Conservation (phyloP, 2,329 filamentous ascomycete genomes). For the Akanthomyces lecanii region DNA sequence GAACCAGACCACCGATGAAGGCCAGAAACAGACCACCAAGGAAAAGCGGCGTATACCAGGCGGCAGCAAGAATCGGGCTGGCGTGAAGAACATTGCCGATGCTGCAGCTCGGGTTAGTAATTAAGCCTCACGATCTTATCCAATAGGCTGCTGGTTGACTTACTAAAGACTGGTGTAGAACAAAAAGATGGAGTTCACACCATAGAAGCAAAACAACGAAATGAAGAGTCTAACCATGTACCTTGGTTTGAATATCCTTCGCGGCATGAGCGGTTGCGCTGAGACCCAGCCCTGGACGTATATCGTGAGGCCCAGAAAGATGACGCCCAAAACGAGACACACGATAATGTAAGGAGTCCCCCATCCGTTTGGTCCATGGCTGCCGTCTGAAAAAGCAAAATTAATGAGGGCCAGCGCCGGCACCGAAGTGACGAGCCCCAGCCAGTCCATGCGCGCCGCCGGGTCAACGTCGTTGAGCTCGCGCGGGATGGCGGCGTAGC, state of each 20-base stretch:
- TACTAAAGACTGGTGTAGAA: constrained; percentile 59
- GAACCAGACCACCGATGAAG: constrained; percentile 8
- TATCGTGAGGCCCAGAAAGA: constrained; percentile 48
- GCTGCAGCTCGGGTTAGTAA: constrained; percentile 1
- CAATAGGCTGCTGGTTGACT: constrained; percentile 22
- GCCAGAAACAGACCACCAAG: constrained; percentile 12
- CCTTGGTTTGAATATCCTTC: constrained; percentile 56
- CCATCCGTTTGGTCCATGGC: constrained; percentile 60
- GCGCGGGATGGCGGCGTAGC: constrained; percentile 34
- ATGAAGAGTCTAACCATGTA: constrained; percentile 52
- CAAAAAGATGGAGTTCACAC: constrained; percentile 54
- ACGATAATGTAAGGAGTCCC: constrained; percentile 61
- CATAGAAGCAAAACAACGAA: constrained; percentile 53
- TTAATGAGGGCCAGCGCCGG: constrained; percentile 59
- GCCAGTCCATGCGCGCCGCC: constrained; percentile 54
- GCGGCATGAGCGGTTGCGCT: constrained; percentile 56
- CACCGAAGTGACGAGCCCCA: constrained; percentile 50
- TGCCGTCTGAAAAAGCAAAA: constrained; percentile 63
- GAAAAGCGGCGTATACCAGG: constrained; percentile 15
- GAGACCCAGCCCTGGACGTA: constrained; percentile 63
- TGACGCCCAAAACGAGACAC: constrained; percentile 52
- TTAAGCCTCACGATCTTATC: not conserved
- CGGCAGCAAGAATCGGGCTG: constrained; percentile 4
- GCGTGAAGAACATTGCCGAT: constrained; percentile 12
- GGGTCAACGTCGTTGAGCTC: constrained; percentile 27